These are phyloP conservation scores for Isabelozyma gotoi DNA, from an alignment of 805 yeast species.

Conservation along the genomic window DNA sequence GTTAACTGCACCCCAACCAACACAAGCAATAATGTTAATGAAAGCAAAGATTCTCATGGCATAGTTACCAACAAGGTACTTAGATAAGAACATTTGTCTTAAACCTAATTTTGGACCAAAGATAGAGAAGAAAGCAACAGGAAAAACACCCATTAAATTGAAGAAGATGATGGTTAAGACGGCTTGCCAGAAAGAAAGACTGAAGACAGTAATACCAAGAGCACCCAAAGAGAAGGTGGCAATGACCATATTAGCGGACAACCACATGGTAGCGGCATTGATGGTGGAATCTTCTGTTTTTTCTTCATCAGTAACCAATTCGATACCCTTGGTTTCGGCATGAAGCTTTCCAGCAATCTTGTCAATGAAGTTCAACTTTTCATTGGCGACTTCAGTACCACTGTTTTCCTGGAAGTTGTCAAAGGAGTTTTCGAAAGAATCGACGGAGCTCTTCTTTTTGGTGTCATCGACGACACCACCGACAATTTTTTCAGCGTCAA, in stretches of 20 bases:
- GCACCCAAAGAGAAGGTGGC: conserved; percentile 82
- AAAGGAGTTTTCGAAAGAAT: conserved; percentile 24
- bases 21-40: conserved; percentile 79
- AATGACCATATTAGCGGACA: conserved; percentile 84
- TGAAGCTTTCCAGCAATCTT: conserved; percentile 33
- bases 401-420: conserved; percentile 11
- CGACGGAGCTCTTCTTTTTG: conserved; percentile 20
- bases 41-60: conserved; percentile 76
- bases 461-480: not conserved
- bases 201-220: conserved; percentile 56
- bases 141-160: conserved; percentile 65
- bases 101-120: conserved; percentile 85
- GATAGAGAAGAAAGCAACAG: conserved; percentile 80
- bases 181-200: conserved; percentile 71
- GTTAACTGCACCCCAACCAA: conserved; percentile 95
- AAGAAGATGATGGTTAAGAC: conserved; percentile 70
- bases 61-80: conserved; percentile 73
- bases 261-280: conserved; percentile 86
- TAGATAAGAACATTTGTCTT: conserved; percentile 82
- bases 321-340: conserved; percentile 69
- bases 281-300: conserved; percentile 64
- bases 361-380: conserved; percentile 27
- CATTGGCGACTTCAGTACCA: conserved; percentile 21
- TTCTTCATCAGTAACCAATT: conserved; percentile 75
- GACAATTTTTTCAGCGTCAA: conserved; percentile 3